Conservation (phyloP, 768 basidiomycete genomes). For the Tylopilus sp. region DNA sequence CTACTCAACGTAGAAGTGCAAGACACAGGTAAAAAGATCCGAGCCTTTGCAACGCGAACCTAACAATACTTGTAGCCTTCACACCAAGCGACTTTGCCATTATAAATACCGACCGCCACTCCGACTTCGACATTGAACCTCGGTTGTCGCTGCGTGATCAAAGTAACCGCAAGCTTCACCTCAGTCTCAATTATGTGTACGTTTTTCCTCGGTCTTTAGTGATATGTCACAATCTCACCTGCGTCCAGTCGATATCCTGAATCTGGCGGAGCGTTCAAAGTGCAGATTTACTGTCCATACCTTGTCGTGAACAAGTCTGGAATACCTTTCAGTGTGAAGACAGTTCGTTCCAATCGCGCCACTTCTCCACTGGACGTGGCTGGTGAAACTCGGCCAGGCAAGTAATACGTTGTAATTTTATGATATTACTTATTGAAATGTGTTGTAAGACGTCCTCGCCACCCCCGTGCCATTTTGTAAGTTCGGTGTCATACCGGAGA, state of each 20-base stretch:
- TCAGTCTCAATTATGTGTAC: slow-evolving; percentile 88
- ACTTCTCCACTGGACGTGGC: slow-evolving; percentile 74
- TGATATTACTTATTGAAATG: slow-evolving; percentile 13
- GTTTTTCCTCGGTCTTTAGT: slow-evolving; percentile 26
- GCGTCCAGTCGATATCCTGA: slow-evolving; percentile 66
- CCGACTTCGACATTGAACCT: slow-evolving; percentile 83
- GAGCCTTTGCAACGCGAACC: not conserved
- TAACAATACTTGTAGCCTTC: slow-evolving; percentile 52
- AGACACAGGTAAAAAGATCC: slow-evolving; percentile 69
- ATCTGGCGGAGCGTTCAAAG: slow-evolving; percentile 93
- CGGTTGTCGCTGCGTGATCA: slow-evolving; percentile 70
- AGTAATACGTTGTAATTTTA: slow-evolving; percentile 4
- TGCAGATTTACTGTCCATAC: slow-evolving; percentile 91
- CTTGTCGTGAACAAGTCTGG: slow-evolving; percentile 92
- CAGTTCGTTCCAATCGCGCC: slow-evolving; percentile 57
- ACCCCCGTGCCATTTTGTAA: slow-evolving; percentile 76
- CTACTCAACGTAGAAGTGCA: slow-evolving; percentile 87
- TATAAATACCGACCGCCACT: slow-evolving; percentile 89
- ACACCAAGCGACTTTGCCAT: slow-evolving; percentile 96
- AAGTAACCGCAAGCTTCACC: slow-evolving; percentile 69
- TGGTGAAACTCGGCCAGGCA: slow-evolving; percentile 72
- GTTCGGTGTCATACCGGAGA: slow-evolving; percentile 28
- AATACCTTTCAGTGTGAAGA: slow-evolving; percentile 72
- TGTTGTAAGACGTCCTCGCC: slow-evolving; percentile 41
- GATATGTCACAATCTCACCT: slow-evolving; percentile 6